phyloP scores from a whole-genome alignment of 345 rosid species.

The Eucalyptus marginata region DNA sequence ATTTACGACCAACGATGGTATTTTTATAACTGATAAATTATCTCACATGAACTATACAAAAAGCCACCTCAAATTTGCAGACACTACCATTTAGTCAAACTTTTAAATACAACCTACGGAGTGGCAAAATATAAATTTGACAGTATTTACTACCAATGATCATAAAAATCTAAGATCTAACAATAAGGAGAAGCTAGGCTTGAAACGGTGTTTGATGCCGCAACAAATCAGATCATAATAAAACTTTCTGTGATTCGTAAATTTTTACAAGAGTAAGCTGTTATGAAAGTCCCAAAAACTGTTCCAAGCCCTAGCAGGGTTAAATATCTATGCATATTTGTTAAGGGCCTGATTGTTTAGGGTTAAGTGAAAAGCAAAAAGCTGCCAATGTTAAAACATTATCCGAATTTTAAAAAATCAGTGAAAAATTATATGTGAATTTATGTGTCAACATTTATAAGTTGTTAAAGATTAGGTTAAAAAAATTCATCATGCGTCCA shows the following conservation, averaged over 20 bases:
- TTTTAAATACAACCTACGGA: background rate
- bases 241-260: background rate
- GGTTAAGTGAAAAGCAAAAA: background rate
- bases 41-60: background rate
- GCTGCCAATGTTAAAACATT: background rate
- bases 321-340: background rate
- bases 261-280: background rate
- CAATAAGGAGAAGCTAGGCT: background rate
- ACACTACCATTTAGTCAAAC: background rate
- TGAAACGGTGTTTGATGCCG: background rate
- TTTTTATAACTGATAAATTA: background rate
- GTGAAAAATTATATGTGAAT: background rate
- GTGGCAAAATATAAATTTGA: background rate
- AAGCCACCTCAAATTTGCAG: background rate
- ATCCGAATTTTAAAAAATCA: background rate
- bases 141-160: background rate
- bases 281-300: background rate
- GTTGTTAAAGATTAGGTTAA: background rate
- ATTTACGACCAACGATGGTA: background rate
- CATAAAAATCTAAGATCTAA: background rate
- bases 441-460: background rate
- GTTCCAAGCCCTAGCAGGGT: background rate
- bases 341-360: background rate
- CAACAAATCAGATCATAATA: background rate
- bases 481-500: background rate